A percentile compares a stretch with the other conserved stretches of the same genome.
These are phyloP conservation scores for Penicillium sp. DNA, from an alignment of 2,329 filamentous ascomycete species.

Conservation along the genomic window DNA sequence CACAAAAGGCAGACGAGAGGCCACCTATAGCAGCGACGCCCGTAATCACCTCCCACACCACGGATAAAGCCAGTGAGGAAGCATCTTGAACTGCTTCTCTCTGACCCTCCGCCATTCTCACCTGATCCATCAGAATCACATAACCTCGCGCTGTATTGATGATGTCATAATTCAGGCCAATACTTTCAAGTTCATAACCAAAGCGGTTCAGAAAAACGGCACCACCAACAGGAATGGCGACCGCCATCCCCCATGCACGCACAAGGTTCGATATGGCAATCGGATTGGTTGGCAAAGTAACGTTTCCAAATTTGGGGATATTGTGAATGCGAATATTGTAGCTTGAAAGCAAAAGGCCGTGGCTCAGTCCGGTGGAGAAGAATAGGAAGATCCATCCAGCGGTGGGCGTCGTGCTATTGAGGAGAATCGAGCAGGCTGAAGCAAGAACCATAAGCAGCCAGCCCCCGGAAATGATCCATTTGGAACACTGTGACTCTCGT, in stretches of 20 bases:
- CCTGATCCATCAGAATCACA: conserved; percentile 15
- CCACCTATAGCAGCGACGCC: conserved; percentile 26
- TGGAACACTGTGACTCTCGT: conserved; percentile 13
- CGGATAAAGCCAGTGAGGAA: conserved; percentile 21
- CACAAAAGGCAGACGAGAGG: conserved; percentile 20
- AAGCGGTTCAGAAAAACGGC: conserved; percentile 43
- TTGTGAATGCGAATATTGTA: conserved; percentile 41
- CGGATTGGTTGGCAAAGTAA: conserved; percentile 28
- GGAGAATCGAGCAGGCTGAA: conserved; percentile 37
- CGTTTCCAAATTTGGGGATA: conserved; percentile 36
- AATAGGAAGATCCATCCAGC: conserved; percentile 37
- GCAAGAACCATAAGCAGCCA: conserved; percentile 38
- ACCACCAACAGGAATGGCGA: conserved; percentile 41
- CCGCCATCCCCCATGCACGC: conserved; percentile 42
- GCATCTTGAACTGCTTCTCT: conserved; percentile 13
- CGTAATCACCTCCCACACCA: conserved; percentile 27
- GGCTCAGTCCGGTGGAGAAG: conserved; percentile 39
- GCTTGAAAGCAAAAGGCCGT: conserved; percentile 40
- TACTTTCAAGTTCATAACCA: conserved; percentile 22
- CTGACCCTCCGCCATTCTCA: conserved; percentile 11
- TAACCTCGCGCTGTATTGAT: conserved; percentile 14
- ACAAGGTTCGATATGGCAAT: conserved; percentile 15
- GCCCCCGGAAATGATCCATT: conserved; percentile 43
- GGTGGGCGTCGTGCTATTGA: conserved; percentile 31
- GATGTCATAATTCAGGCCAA: conserved; percentile 8